These are phyloP conservation scores for Tremella yokohamensis DNA, from an alignment of 768 basidiomycete species.

Conservation along the genomic window DNA sequence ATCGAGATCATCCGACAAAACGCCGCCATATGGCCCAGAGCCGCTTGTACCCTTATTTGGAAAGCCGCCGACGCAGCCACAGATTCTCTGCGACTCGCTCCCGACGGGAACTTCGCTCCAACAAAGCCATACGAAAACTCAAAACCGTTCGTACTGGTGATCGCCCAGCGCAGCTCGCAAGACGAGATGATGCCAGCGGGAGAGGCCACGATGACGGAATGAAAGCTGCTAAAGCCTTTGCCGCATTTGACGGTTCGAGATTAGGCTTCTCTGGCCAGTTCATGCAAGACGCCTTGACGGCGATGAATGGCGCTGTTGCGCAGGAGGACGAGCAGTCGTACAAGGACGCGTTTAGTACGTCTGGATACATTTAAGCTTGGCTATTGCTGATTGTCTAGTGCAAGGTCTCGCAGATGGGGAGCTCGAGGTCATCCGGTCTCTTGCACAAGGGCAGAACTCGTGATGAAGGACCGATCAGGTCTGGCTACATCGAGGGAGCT, in stretches of 20 bases:
- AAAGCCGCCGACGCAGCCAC: too few species aligned
- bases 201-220: conserved; percentile 64
- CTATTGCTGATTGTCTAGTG: conserved; percentile 1
- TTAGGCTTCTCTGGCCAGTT: conserved; percentile 61
- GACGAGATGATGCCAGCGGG: conserved; percentile 31
- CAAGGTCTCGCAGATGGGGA: conserved; percentile 9
- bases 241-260: conserved; percentile 50
- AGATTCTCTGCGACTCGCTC: too few species aligned
- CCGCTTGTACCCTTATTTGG: too few species aligned
- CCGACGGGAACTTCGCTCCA: too few species aligned
- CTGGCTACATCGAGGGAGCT: too few species aligned
- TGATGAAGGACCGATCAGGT: too few species aligned
- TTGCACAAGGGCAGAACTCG: not conserved
- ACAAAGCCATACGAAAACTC: too few species aligned
- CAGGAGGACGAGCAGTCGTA: conserved; percentile 51
- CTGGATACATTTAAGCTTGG: not conserved
- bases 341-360: conserved; percentile 54
- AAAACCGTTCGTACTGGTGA: too few species aligned
- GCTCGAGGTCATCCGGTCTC: not conserved
- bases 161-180: too few species aligned
- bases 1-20: too few species aligned
- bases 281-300: conserved; percentile 55
- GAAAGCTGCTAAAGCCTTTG: conserved; percentile 60
- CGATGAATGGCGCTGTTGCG: conserved; percentile 52
- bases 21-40: too few species aligned